These are phyloP conservation scores for Abrus pulchellus DNA, from an alignment of 306 rosid genomes.

Conservation along the genomic window DNA sequence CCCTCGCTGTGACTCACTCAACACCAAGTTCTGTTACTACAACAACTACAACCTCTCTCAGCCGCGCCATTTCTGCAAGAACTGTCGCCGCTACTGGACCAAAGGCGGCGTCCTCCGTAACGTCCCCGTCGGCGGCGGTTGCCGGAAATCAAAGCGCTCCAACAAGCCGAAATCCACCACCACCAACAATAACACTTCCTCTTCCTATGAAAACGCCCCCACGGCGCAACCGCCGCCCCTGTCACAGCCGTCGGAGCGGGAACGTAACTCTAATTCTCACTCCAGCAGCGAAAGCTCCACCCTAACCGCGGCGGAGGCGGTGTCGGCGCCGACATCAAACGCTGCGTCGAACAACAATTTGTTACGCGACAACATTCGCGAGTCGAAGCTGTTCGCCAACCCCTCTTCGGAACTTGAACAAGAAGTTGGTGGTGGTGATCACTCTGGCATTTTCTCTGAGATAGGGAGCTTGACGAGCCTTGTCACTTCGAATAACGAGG, in stretches of 20 bases:
- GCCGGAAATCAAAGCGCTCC: slow-evolving; percentile 83
- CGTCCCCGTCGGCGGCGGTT: slow-evolving; percentile 91
- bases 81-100: slow-evolving; percentile 96
- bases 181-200: not conserved
- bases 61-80: slow-evolving; percentile 95
- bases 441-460: slow-evolving; percentile 66
- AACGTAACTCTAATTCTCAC: slow-evolving; percentile 65
- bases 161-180: slow-evolving; percentile 50
- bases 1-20: slow-evolving; percentile 85
- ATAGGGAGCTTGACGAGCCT: slow-evolving; percentile 68
- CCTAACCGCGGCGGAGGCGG: slow-evolving; percentile 68
- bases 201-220: slow-evolving; percentile 29
- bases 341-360: slow-evolving; percentile 43
- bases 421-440: not conserved
- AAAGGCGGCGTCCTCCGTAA: slow-evolving; percentile 95
- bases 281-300: slow-evolving; percentile 90
- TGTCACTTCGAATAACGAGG: slow-evolving; percentile 55
- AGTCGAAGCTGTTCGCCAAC: slow-evolving; percentile 50
- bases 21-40: slow-evolving; percentile 93
- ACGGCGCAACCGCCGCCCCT: not conserved
- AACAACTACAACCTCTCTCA: slow-evolving; percentile 95
- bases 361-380: slow-evolving; percentile 30
- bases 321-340: slow-evolving; percentile 59
- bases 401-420: slow-evolving; percentile 20
- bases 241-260: slow-evolving; percentile 40